Percentiles rank a stretch among this genome's conserved stretches.
These are phyloP conservation scores for Wilhelminamyces savonicus DNA, from an alignment of 805 yeast species.

Conservation along the genomic window DNA sequence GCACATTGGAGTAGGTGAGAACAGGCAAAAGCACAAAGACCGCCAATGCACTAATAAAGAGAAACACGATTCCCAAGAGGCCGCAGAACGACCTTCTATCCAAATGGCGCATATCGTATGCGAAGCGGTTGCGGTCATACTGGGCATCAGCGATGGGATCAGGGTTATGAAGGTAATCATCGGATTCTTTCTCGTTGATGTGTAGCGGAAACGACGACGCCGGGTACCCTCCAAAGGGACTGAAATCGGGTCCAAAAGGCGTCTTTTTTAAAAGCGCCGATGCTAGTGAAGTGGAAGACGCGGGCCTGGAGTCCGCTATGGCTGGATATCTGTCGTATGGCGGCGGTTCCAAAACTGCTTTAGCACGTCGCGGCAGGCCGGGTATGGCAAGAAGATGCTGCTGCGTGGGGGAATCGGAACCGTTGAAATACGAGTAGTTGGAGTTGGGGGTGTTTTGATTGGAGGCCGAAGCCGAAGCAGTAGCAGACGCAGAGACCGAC, in stretches of 20 bases:
- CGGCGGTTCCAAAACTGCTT: too few relatives aligned
- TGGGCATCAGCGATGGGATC: constrained; percentile 91
- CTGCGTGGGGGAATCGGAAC: too few relatives aligned
- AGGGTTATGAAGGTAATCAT: constrained; percentile 93
- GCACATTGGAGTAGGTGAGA: constrained; percentile 71
- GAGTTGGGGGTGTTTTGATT: too few relatives aligned
- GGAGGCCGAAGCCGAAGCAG: too few relatives aligned
- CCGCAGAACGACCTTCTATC: constrained; percentile 60
- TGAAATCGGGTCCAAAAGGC: constrained; percentile 57
- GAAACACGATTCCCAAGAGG: constrained; percentile 48
- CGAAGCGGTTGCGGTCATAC: constrained; percentile 64
- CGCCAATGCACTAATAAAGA: constrained; percentile 57
- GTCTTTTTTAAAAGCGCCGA: too few relatives aligned
- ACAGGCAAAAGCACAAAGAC: constrained; percentile 79
- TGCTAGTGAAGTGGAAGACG: constrained; percentile 9
- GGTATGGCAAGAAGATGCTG: too few relatives aligned
- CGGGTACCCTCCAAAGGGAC: constrained; percentile 97
- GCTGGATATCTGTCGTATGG: constrained; percentile 13
- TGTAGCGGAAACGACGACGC: constrained; percentile 85
- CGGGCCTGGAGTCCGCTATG: constrained; percentile 7
- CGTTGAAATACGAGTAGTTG: too few relatives aligned
- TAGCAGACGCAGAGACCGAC: too few relatives aligned
- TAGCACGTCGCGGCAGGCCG: too few relatives aligned
- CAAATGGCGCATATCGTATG: constrained; percentile 58
- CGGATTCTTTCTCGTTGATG: constrained; percentile 90